A percentile compares a stretch with the other conserved stretches of the same genome.
Conservation (phyloP, 1,139 yeast genomes). For the Torulaspora pretoriensis region DNA sequence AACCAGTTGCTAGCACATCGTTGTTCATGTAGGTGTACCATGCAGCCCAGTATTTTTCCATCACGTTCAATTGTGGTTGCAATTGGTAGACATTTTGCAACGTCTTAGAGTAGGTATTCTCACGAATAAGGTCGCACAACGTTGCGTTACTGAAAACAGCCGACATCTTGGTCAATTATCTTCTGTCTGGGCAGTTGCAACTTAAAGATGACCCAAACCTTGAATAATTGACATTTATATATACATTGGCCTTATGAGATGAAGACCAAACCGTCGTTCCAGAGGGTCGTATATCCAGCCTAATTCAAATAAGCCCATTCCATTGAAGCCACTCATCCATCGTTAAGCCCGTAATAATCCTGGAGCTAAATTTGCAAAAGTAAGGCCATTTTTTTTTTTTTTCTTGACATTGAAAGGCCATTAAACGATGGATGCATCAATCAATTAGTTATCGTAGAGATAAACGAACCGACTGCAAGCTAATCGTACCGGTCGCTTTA, state of each 20-base stretch:
- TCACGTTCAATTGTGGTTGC: constrained; percentile 41
- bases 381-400: constrained; percentile 9
- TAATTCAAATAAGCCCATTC: constrained; percentile 1
- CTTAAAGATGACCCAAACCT: background rate
- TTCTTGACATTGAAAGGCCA: background rate
- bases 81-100: constrained; percentile 36
- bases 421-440: constrained; percentile 4
- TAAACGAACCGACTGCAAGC: constrained; percentile 3
- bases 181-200: background rate
- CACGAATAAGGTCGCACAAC: constrained; percentile 30
- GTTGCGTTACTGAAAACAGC: constrained; percentile 36
- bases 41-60: constrained; percentile 72
- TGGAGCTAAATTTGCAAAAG: constrained; percentile 3
- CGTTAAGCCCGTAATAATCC: constrained; percentile 1
- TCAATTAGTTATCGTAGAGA: constrained; percentile 2
- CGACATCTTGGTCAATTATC: constrained; percentile 20
- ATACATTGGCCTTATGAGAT: background rate
- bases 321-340: background rate
- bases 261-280: constrained; percentile 1
- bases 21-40: constrained; percentile 72
- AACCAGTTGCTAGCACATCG: constrained; percentile 79
- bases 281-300: constrained; percentile 5
- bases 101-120: constrained; percentile 36
- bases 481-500: background rate
- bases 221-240: constrained; percentile 2